A percentile compares a stretch with the other conserved stretches of the same genome.
phyloP scores from a whole-genome alignment of 768 basidiomycete genomes.

The Xanthoconium purpureum region DNA sequence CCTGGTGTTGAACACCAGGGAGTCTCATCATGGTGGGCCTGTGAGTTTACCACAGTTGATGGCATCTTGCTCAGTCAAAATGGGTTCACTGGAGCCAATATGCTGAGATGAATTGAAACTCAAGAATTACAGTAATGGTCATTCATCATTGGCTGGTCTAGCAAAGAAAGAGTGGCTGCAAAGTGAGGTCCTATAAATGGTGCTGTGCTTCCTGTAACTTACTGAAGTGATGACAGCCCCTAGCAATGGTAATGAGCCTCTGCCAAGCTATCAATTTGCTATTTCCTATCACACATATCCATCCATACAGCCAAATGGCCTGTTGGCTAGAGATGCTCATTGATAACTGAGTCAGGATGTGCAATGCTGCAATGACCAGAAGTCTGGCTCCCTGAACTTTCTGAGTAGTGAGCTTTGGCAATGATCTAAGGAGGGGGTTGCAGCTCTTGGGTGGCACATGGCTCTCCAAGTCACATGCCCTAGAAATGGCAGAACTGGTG shows the following conservation, averaged over 20 bases:
- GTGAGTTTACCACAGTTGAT: no score
- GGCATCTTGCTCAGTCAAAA: no score
- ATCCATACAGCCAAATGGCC: background rate
- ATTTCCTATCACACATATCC: background rate
- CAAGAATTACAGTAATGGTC: no score
- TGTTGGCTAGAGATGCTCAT: background rate
- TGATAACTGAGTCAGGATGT: background rate
- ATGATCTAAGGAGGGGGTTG: background rate
- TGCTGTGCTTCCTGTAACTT: background rate
- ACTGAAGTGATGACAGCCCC: background rate
- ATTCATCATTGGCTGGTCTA: no score
- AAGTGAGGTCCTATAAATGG: conserved; percentile 8
- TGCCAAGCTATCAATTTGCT: conserved; percentile 16
- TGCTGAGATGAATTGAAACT: no score
- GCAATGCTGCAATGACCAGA: background rate
- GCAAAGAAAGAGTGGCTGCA: no score
- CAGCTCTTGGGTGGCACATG: background rate
- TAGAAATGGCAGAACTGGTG: background rate
- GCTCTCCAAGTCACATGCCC: background rate
- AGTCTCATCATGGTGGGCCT: no score
- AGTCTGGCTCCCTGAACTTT: background rate
- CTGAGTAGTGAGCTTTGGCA: background rate
- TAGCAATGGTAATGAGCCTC: conserved; percentile 4
- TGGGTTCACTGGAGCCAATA: no score
- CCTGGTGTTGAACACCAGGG: no score